Conservation (phyloP, 768 basidiomycete species). For the Psilocybe cyanescens region DNA sequence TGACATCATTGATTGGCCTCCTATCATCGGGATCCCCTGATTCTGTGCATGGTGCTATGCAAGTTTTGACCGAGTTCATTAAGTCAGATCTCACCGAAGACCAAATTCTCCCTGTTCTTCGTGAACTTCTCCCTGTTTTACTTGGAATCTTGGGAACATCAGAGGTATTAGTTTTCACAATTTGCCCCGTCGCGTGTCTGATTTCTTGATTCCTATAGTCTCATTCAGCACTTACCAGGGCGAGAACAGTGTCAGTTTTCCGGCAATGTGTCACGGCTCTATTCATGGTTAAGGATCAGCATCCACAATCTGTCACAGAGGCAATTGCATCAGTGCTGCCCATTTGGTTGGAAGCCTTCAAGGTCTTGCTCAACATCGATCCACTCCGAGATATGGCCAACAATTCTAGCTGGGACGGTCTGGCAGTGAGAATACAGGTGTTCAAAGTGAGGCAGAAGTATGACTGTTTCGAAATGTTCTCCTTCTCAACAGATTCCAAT, state of each 20-base stretch:
- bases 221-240: constrained; percentile 81
- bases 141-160: constrained; percentile 77
- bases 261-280: constrained; percentile 87
- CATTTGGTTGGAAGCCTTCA: constrained; percentile 92
- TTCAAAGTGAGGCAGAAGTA: constrained; percentile 62
- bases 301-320: constrained; percentile 84
- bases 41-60: constrained; percentile 94
- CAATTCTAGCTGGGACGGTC: constrained; percentile 75
- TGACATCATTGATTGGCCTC: constrained; percentile 73
- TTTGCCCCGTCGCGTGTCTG: not conserved
- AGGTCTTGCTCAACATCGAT: constrained; percentile 69
- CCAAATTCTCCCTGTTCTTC: constrained; percentile 91
- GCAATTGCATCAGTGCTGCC: constrained; percentile 83
- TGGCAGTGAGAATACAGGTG: constrained; percentile 80
- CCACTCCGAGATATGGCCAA: constrained; percentile 63
- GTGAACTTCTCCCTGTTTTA: constrained; percentile 85
- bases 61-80: constrained; percentile 94
- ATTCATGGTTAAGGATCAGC: constrained; percentile 94
- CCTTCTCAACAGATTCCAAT: not conserved
- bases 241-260: constrained; percentile 87
- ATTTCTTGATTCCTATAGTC: constrained; percentile 38
- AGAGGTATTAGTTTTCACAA: constrained; percentile 49
- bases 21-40: constrained; percentile 73
- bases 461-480: not conserved
- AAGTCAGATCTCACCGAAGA: constrained; percentile 93